A percentile compares a stretch with the other conserved stretches of the same genome.
Conservation (phyloP, 306 rosid species). For the Acacia crassicarpa region DNA sequence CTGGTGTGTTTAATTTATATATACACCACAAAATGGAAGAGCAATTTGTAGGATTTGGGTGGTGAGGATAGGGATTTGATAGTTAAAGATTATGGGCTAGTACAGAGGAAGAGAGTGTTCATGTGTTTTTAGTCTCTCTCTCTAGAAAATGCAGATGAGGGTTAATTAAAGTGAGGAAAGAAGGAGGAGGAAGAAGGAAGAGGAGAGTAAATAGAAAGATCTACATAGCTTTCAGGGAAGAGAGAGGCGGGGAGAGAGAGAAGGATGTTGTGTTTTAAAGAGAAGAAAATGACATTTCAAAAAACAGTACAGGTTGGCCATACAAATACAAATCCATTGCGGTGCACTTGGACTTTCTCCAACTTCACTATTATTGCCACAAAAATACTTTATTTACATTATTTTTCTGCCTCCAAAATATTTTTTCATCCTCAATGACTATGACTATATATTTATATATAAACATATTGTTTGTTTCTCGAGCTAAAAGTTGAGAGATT, state of each 20-base stretch:
- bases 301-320: constrained; percentile 76
- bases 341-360: constrained; percentile 84
- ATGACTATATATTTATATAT: too few relatives aligned
- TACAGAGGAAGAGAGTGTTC: background rate
- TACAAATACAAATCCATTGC: constrained; percentile 48
- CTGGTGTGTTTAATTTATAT: constrained; percentile 10
- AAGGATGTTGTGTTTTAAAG: constrained; percentile 50
- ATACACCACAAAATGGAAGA: background rate
- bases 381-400: background rate
- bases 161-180: constrained; percentile 10
- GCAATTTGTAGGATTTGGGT: constrained; percentile 29
- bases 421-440: background rate
- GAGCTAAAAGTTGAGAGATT: background rate
- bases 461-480: background rate
- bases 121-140: constrained; percentile 7
- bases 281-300: constrained; percentile 75
- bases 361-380: background rate
- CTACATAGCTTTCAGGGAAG: constrained; percentile 69
- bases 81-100: constrained; percentile 24
- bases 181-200: background rate
- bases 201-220: constrained; percentile 56
- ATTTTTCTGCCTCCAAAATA: background rate
- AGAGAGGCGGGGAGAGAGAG: background rate
- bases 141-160: background rate
- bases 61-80: constrained; percentile 36